Evolutionary conservation across 495 filamentous ascomycete species (phyloP), one percentile per base, ranked within the genome.

Genomic region (Thozetella sp.): DNA sequence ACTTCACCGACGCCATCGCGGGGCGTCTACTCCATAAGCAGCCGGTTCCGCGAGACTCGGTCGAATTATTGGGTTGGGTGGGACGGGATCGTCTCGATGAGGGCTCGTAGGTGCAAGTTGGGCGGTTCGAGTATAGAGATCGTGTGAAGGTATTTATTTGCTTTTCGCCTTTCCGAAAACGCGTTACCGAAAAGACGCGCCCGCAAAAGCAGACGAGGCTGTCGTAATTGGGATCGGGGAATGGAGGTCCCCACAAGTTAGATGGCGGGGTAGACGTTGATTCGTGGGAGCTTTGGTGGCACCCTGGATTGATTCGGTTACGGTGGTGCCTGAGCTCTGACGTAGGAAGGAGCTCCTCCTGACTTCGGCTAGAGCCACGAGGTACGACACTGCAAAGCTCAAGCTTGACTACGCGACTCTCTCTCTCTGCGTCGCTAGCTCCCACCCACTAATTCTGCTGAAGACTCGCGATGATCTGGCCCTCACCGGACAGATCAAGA

Each of bases 1-100:
- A 97, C 58, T 85, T 88, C 68, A 95, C 86, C 59, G 91, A 85
- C 60, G 93, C 93, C 95, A 99, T 98, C 59, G 40, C 75, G 51
- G 15, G 24, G 25, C 43, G 25, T 25, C 22, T 50, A 53, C 57
- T 60, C 58, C 46, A 53, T 58, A 43, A 58, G 56, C 46, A 50
- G 25, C 22, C 15, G 51, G 4, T 22, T 9, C 30, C 9, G 30
- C 30, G 30, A 37, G 30, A 37, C 9, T 6, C 9, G 30, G 17
- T 6, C 17, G 17, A n/a, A n/a, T n/a, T n/a, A n/a, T n/a, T n/a
- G n/a, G n/a, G n/a, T n/a, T n/a, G n/a, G n/a, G n/a, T n/a, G n/a
- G n/a, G n/a, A n/a, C n/a, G n/a, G n/a, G n/a, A n/a, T n/a, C n/a
- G 30, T 6, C 17, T 37, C 30, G 9, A 37, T 9, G 17, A 19